phyloP scores from a whole-genome alignment of 345 rosid genomes.

The Dipteronia dyeriana region DNA sequence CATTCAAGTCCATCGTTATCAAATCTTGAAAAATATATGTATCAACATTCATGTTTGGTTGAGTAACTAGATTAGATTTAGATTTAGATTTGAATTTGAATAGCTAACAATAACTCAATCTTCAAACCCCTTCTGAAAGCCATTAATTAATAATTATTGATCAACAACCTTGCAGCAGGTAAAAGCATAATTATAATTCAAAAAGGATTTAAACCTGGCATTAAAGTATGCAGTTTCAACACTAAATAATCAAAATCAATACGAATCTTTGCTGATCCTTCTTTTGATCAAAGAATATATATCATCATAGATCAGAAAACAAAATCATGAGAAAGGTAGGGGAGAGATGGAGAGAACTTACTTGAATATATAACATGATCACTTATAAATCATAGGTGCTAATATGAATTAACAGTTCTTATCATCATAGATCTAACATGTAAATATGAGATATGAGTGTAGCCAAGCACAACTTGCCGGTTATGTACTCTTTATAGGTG shows the following conservation, averaged over 20 bases:
- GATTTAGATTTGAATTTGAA: too few relatives aligned
- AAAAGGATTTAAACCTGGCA: too few relatives aligned
- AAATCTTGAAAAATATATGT: too few relatives aligned
- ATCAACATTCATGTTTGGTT: too few relatives aligned
- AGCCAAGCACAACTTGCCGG: slow-evolving; percentile 53
- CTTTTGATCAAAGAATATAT: neutral
- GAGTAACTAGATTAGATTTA: too few relatives aligned
- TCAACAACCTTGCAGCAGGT: neutral
- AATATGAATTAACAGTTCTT: neutral
- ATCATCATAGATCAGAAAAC: neutral
- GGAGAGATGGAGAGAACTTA: slow-evolving; percentile 1
- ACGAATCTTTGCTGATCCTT: neutral
- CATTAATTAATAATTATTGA: too few relatives aligned
- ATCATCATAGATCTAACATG: slow-evolving; percentile 41
- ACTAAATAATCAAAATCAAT: too few relatives aligned
- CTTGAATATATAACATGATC: neutral
- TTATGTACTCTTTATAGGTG: neutral
- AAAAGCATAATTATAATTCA: neutral
- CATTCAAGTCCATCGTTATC: too few relatives aligned
- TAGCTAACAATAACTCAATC: neutral
- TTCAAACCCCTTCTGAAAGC: neutral
- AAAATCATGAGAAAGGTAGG: neutral
- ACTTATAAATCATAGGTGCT: neutral
- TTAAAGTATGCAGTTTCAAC: too few relatives aligned
- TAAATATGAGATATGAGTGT: slow-evolving; percentile 29